A percentile compares a stretch with the other conserved stretches of the same genome.
These are phyloP conservation scores for Umbilicus rupestris DNA, from an alignment of 164 flowering plant species.

Conservation along the genomic window DNA sequence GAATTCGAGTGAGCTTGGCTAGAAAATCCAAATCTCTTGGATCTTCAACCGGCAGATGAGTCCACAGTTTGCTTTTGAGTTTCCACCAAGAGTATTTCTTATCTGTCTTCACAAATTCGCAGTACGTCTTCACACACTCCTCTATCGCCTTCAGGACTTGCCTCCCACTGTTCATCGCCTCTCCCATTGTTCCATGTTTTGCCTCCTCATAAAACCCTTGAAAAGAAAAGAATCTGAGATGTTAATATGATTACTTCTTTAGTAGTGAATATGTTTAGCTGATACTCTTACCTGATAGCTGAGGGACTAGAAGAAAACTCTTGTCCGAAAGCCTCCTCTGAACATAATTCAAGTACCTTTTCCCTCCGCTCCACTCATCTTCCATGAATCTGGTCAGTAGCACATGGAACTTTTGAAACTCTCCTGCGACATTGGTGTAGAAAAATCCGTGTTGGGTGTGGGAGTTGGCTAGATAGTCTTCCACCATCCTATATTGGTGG, in stretches of 20 bases:
- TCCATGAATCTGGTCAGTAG: slow-evolving; percentile 50
- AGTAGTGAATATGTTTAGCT: not conserved
- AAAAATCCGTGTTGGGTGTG: slow-evolving; percentile 13
- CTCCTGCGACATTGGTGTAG: slow-evolving; percentile 19
- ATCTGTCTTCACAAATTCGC: slow-evolving; percentile 30
- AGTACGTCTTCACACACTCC: slow-evolving; percentile 31
- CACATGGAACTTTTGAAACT: slow-evolving; percentile 46
- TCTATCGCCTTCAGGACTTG: slow-evolving; percentile 33
- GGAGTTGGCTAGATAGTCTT: slow-evolving; percentile 19
- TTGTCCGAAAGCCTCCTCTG: slow-evolving; percentile 29
- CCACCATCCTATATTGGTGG: slow-evolving; percentile 40
- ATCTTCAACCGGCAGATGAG: slow-evolving; percentile 34
- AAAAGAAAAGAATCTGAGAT: not conserved
- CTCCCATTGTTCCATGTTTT: slow-evolving; percentile 17
- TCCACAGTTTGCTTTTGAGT: slow-evolving; percentile 17
- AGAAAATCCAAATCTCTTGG: slow-evolving; percentile 39
- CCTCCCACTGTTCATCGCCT: slow-evolving; percentile 17
- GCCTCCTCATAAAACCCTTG: slow-evolving; percentile 23
- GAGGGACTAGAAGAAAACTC: slow-evolving; percentile 48
- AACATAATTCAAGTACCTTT: slow-evolving; percentile 32
- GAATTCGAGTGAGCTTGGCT: slow-evolving; percentile 22
- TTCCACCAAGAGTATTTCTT: slow-evolving; percentile 29
- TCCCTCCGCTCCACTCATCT: slow-evolving; percentile 27
- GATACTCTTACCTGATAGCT: slow-evolving; percentile 19
- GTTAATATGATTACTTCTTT: no score